Percentiles rank a stretch among this genome's conserved stretches.
phyloP scores from a whole-genome alignment of 805 yeast genomes.

The Sugiyamaella marilandica region DNA sequence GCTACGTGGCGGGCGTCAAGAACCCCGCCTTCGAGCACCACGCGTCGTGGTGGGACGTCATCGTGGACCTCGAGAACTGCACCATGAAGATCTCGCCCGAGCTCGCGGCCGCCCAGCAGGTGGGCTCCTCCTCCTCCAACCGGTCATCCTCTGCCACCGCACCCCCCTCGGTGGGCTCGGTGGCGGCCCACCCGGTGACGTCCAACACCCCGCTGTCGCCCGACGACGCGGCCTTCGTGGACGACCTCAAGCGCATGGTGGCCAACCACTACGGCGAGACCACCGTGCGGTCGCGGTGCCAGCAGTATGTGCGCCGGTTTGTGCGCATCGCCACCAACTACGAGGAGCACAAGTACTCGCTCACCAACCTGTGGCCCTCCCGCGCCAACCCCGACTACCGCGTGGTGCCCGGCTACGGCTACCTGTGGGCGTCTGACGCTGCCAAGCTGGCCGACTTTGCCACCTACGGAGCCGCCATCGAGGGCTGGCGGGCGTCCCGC shows the following conservation, averaged over 20 bases:
- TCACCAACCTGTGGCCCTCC: constrained; percentile 14
- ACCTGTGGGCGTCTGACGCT: constrained; percentile 28
- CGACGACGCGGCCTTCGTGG: constrained; percentile 26
- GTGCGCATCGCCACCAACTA: constrained; percentile 27
- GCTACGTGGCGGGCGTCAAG: constrained; percentile 56
- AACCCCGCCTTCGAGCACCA: constrained; percentile 55
- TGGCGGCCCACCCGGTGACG: not conserved
- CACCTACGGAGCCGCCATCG: constrained; percentile 25
- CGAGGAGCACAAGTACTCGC: constrained; percentile 26
- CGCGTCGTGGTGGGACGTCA: constrained; percentile 51
- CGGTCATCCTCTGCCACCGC: not conserved
- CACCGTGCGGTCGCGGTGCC: constrained; percentile 26
- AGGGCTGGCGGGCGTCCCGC: constrained; percentile 29
- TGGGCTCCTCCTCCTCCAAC: not conserved
- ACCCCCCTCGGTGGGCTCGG: not conserved
- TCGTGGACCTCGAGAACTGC: constrained; percentile 48
- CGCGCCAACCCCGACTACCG: constrained; percentile 14
- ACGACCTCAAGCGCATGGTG: constrained; percentile 27
- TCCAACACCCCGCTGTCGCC: constrained; percentile 1
- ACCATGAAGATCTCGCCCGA: constrained; percentile 29
- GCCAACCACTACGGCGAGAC: constrained; percentile 29
- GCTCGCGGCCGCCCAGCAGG: constrained; percentile 7
- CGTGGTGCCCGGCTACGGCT: constrained; percentile 30
- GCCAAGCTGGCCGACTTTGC: constrained; percentile 23
- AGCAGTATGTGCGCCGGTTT: constrained; percentile 26